Conservation (phyloP, 306 rosid genomes). For the Oemleria cerasiformis region DNA sequence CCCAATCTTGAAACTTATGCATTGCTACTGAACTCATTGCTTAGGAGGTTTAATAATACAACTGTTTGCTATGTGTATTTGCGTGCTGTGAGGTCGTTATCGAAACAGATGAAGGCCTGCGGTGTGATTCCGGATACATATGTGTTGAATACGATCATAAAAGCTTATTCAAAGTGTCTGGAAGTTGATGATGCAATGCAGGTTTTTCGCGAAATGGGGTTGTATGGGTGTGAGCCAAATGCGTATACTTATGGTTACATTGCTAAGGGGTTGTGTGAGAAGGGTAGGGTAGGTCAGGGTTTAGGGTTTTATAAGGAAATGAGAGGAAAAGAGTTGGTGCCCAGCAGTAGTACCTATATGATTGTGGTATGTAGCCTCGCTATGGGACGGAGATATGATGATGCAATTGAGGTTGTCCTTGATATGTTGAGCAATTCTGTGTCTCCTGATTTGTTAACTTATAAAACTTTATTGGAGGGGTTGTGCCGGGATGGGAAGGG, state of each 20-base stretch:
- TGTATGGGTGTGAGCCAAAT: conserved; percentile 83
- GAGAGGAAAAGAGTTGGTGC: conserved; percentile 56
- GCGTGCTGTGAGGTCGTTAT: conserved; percentile 61
- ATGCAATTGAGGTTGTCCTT: conserved; percentile 57
- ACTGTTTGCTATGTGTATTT: conserved; percentile 66
- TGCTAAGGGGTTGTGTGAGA: conserved; percentile 83
- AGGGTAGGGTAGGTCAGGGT: conserved; percentile 80
- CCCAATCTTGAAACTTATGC: conserved; percentile 78
- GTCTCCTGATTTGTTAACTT: conserved; percentile 80
- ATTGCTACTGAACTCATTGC: conserved; percentile 53
- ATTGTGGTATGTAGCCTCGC: conserved; percentile 68
- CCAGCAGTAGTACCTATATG: conserved; percentile 60
- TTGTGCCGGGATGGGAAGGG: conserved; percentile 67
- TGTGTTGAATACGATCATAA: conserved; percentile 80
- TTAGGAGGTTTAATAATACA: conserved; percentile 65
- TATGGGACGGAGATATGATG: conserved; percentile 59
- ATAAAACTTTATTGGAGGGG: conserved; percentile 74
- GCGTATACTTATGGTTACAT: conserved; percentile 69
- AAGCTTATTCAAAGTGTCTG: conserved; percentile 73
- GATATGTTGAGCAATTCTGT: conserved; percentile 67
- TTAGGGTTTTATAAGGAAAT: conserved; percentile 68
- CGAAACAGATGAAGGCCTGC: conserved; percentile 71
- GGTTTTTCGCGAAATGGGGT: conserved; percentile 76
- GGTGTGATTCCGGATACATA: conserved; percentile 85
- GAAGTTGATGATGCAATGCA: conserved; percentile 77